Evolutionary conservation across 176 grass and related monocot genomes (phyloP), one percentile per base, ranked within the genome.

Genomic region (Rhipidocladum racemiflorum): DNA sequence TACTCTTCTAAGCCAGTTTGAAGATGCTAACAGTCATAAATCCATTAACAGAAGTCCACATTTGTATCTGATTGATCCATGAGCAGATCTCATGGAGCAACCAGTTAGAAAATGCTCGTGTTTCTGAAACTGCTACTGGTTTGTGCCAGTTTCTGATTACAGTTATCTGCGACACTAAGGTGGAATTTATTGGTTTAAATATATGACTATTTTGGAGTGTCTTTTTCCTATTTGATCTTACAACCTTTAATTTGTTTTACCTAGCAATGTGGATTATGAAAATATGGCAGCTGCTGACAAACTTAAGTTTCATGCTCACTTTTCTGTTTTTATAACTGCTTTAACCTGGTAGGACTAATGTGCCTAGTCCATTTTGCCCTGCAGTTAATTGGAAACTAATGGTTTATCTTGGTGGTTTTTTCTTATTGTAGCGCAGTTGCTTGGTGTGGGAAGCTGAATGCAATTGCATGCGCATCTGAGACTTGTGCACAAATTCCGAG

Each of bases 401-500:
- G 64, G 74, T 17, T 34, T 55, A 45, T 54, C 10, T 81, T 75
- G 32, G 46, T 27, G 28, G 1, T 61, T 65, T 65, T 50, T 85
- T 65, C 34, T 25, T 57, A 54, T 44, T 88, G 48, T 89, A 99
- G 96, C 70, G 91, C 91, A 0, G 91, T 93, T 85, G 83, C 96
- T 78, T 99, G 93, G 91, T 99, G 91, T 53, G 96, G 90, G 55
- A 91, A 91, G 70, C 83, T 99, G 68, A 99, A 93, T 85, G 87
- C 83, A 74, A 95, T 99, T 53, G 96, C 96, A 65, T 99, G 92
- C 21, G 96, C 92, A 69, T 90, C 96, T 24, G 92, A 99, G 80
- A 99, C 96, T 54, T 99, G 91, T 83, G 85, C 96, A 12, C 83
- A 91, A 10, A 99, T 99, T 87, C 93, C 93, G 16, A 95, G 92